phyloP scores from a whole-genome alignment of 805 yeast genomes.

The Cyberlindnera maclurae region DNA sequence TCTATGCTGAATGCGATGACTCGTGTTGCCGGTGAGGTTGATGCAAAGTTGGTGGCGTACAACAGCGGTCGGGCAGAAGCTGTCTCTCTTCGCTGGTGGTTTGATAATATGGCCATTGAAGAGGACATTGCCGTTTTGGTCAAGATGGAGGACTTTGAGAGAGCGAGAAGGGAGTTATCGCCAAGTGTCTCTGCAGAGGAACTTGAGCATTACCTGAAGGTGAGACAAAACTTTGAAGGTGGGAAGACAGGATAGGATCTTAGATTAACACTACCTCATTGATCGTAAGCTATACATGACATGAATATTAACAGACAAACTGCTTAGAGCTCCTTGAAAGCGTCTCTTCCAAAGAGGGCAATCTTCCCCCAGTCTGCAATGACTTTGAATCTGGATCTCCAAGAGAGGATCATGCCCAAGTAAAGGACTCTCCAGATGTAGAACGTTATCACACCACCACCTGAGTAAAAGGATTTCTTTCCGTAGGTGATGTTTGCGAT shows the following conservation, averaged over 20 bases:
- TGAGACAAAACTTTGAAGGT: conserved; percentile 81
- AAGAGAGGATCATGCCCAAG: conserved; percentile 81
- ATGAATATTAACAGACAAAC: not conserved
- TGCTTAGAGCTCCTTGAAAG: conserved; percentile 65
- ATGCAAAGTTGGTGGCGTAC: conserved; percentile 47
- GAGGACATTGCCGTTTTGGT: conserved; percentile 68
- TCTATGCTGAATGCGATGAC: conserved; percentile 97
- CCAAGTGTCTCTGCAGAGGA: conserved; percentile 91
- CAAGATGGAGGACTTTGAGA: conserved; percentile 63
- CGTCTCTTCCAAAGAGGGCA: conserved; percentile 85
- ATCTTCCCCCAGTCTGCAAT: conserved; percentile 86
- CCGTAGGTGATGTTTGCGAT: conserved; percentile 85
- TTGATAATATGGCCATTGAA: conserved; percentile 66
- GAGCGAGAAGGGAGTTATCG: conserved; percentile 60
- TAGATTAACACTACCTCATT: not conserved
- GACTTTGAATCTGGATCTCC: conserved; percentile 82
- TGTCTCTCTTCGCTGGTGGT: conserved; percentile 80
- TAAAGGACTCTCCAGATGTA: conserved; percentile 92
- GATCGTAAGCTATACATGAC: not conserved
- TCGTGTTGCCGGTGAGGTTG: conserved; percentile 73
- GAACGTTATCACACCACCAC: conserved; percentile 85
- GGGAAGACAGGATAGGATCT: no score
- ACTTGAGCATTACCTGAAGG: conserved; percentile 67
- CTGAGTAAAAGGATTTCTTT: conserved; percentile 71
- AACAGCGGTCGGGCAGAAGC: conserved; percentile 38